Evolutionary conservation across 2,329 filamentous ascomycete species (phyloP), one percentile per base, ranked within the genome.

Genomic region (Hymenoscyphus fructigenus): DNA sequence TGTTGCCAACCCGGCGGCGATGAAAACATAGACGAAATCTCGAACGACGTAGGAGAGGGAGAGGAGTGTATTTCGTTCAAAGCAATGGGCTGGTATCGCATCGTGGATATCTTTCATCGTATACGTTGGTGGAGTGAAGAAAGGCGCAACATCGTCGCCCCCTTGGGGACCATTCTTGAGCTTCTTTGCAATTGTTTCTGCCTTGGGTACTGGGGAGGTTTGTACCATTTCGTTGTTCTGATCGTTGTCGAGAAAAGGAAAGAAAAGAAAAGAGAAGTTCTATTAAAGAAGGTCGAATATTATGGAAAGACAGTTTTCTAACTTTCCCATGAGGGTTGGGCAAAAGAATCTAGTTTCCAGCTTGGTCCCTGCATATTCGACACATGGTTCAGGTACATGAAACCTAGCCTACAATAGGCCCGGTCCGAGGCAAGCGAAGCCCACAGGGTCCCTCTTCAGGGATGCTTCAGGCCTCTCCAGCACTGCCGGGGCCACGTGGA

Each of bases 51-150:
- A 88, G 72, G 78, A 77, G 71, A 84, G 76, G 7, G 84, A 87
- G 38, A 76, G 80, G 68, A 78, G 67, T 58, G 81, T 78, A 32
- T 83, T 83, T 3, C 84, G 83, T 73, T 85, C 75, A 77, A 88
- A 88, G 80, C 86, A 89, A 73, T 88, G 81, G 17, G 81, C 76
- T 29, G 86, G 86, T 68, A 89, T 88, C 60, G 85, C 82, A 60
- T 71, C 70, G 65, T 72, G 67, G 17, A 75, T 73, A 36, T 75
- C 64, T 60, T 75, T 74, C 67, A 76, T 76, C 9, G 73, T 74
- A 64, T 72, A 76, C 15, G 67, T 63, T 34, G 74, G 74, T 23
- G 70, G 67, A 41, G 63, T 65, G 55, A 75, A 75, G 44, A 50
- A 50, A 26, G 44, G 44, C 44, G 20, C 20, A 50, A 10, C 44